Percentiles rank a stretch among this genome's conserved stretches.
Evolutionary conservation across 23 red algal species (phyloP).

Genomic region (Gracilariopsis chorda): DNA sequence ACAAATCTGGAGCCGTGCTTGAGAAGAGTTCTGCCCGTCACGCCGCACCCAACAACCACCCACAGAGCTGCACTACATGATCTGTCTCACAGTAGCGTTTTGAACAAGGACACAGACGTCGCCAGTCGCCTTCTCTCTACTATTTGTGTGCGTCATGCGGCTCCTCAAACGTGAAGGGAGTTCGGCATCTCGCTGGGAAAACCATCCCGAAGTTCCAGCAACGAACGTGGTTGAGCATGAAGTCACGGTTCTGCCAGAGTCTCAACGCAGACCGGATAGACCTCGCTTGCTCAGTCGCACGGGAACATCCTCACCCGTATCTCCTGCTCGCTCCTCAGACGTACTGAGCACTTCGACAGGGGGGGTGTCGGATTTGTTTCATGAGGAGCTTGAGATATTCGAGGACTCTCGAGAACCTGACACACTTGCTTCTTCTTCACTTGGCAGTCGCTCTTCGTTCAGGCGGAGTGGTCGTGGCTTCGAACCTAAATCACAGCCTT

Average conservation of each 20-base stretch:
- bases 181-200: too few species aligned
- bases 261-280: background rate
- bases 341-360: too few species aligned
- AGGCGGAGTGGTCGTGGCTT: background rate
- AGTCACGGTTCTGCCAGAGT: background rate
- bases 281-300: background rate
- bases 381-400: background rate
- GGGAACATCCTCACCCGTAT: background rate
- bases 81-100: too few species aligned
- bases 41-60: too few species aligned
- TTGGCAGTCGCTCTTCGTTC: background rate
- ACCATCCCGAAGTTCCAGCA: too few species aligned
- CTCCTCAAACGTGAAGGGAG: too few species aligned
- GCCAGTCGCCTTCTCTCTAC: too few species aligned
- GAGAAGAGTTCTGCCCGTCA: too few species aligned
- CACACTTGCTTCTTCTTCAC: background rate
- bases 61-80: too few species aligned
- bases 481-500: constrained; percentile 1
- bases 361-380: background rate
- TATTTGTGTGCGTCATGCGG: too few species aligned
- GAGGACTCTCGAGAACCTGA: background rate
- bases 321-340: background rate
- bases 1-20: too few species aligned
- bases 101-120: too few species aligned
- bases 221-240: background rate